Evolutionary conservation across 495 filamentous ascomycete genomes (phyloP).

Genomic region (Xylaria castorea): DNA sequence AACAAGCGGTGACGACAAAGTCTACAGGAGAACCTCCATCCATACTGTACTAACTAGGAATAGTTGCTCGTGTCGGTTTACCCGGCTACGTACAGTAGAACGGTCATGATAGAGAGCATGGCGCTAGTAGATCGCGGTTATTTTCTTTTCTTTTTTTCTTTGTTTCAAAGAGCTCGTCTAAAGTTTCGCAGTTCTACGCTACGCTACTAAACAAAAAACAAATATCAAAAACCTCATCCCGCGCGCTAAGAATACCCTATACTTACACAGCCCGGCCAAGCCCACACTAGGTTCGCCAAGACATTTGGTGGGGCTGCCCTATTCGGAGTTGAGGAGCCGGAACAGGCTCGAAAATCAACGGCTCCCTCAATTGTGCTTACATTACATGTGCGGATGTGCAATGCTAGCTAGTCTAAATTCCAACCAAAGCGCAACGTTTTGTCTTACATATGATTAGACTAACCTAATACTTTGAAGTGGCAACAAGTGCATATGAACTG

Average conservation of each 20-base stretch:
- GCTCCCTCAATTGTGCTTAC: conserved; percentile 17
- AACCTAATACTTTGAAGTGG: background rate
- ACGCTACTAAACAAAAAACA: background rate
- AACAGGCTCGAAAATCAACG: conserved; percentile 13
- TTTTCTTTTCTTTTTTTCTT: background rate
- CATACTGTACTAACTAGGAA: background rate
- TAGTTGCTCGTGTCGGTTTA: background rate
- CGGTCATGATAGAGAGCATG: conserved; percentile 5
- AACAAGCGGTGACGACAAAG: background rate
- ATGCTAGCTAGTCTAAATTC: conserved; percentile 11
- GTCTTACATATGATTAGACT: background rate
- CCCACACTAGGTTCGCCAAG: conserved; percentile 24
- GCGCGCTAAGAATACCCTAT: conserved; percentile 8
- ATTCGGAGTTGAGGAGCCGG: conserved; percentile 13
- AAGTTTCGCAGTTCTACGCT: background rate
- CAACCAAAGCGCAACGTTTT: background rate
- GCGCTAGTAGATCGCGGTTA: background rate
- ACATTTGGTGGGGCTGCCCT: conserved; percentile 19
- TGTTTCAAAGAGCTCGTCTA: background rate
- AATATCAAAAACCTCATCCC: background rate
- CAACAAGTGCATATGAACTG: background rate
- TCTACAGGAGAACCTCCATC: background rate
- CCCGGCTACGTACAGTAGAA: background rate
- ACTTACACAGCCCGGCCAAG: conserved; percentile 24
- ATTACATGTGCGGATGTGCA: conserved; percentile 13